Evolutionary conservation across 192 early-diverging fungal species (phyloP).

Genomic region (Backusella liffmaniae): DNA sequence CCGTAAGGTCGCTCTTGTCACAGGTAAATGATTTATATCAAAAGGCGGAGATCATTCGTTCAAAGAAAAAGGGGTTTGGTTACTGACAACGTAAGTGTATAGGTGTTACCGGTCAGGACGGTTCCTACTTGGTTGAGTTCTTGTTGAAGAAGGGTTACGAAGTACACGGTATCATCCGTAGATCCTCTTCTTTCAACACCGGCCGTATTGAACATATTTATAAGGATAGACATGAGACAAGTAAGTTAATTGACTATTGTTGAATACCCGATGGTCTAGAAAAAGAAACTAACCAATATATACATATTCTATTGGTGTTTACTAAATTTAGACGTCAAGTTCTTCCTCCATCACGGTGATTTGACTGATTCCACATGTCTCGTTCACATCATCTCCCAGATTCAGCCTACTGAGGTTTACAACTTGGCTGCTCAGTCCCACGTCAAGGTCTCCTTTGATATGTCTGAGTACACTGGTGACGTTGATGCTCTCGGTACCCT

Average conservation of each 20-base stretch:
- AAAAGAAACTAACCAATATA: neutral
- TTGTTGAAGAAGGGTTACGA: slow-evolving; percentile 72
- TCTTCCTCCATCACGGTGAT: slow-evolving; percentile 79
- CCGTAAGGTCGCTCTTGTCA: slow-evolving; percentile 61
- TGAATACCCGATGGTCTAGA: neutral
- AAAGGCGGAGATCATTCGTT: neutral
- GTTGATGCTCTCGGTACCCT: slow-evolving; percentile 79
- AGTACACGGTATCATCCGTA: slow-evolving; percentile 79
- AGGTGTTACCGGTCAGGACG: slow-evolving; percentile 85
- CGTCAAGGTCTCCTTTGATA: slow-evolving; percentile 68
- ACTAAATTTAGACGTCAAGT: slow-evolving; percentile 47
- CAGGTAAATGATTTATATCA: slow-evolving; percentile 41
- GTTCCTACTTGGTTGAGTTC: slow-evolving; percentile 74
- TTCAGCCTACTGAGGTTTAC: slow-evolving; percentile 76
- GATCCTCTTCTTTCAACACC: slow-evolving; percentile 83
- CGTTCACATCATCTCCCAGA: slow-evolving; percentile 68
- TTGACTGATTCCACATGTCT: slow-evolving; percentile 78
- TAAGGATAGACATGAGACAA: slow-evolving; percentile 61
- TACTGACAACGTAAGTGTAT: neutral
- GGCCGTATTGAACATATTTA: slow-evolving; percentile 79
- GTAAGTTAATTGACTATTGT: slow-evolving; percentile 38
- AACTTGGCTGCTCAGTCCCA: slow-evolving; percentile 79
- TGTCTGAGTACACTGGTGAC: slow-evolving; percentile 82
- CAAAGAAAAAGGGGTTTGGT: neutral
- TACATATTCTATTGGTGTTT: neutral